Evolutionary conservation across 352 stramenopile species (phyloP), one percentile per base, ranked within the genome.

Genomic region (Pythium sp.): DNA sequence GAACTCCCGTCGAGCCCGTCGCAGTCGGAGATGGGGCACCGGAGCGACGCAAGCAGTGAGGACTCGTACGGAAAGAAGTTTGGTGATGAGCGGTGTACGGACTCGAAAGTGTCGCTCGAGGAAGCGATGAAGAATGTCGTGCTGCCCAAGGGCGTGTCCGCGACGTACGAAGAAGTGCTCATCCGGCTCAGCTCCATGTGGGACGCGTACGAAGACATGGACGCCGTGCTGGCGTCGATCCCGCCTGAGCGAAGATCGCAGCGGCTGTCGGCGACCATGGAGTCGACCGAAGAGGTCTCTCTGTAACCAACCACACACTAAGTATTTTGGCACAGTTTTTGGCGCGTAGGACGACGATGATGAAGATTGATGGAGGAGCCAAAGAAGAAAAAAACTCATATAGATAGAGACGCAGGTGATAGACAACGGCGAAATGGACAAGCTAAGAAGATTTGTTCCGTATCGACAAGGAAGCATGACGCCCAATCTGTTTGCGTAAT

Each of bases 91-190:
- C 77, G 77, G 22, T 94, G 87, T 66, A 82, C 83, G 11, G 87
- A 94, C 67, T 73, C 84, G n/a, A 76, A 72, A 26, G 62, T 92
- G 1, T 82, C 87, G 51, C 73, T 94, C 1, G 80, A 86, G 41
- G 84, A 94, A 53, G 87, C 87, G 7, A 78, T 94, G 65, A 92
- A 92, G 72, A 78, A 94, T 61, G 82, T 94, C 38, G 86, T 94
- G 51, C 66, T 94, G 32, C 72, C 82, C 12, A 69, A 76, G 11
- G 86, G 86, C 24, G 62, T 72, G 34, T 70, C 72, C 3, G 81
- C 78, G 56, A 94, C 87, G 20, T 80, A 85, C 67, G 82, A 93
- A 72, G 87, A 94, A 77, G 79, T 93, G 54, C 77, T 91, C 41
- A 77, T 87, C 47, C 83, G 87, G 4, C 70, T 94, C 55, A 91